Evolutionary conservation across 148 eudicot species (phyloP).

Genomic region (Persicaria maculosa): DNA sequence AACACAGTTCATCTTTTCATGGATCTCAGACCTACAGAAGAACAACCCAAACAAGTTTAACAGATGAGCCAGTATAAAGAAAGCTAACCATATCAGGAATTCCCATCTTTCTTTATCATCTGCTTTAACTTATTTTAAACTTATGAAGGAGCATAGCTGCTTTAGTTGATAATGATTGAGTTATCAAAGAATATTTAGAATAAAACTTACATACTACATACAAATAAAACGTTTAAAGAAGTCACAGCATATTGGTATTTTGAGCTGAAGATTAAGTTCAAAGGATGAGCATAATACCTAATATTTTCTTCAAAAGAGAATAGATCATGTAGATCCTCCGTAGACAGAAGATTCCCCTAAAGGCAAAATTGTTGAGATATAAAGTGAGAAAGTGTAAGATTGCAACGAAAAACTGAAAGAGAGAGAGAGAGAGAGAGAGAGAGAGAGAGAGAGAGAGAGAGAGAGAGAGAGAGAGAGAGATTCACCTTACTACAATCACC

Average conservation of each 20-base stretch:
- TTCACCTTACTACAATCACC: conserved; percentile 40
- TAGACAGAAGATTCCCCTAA: conserved; percentile 82
- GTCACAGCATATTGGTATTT: too few species aligned
- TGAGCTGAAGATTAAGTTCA: neutral
- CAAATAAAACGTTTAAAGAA: too few species aligned
- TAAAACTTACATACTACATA: too few species aligned
- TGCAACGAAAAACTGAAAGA: conserved; percentile 8
- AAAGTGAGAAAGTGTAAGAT: conserved; percentile 3
- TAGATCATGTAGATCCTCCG: conserved; percentile 88
- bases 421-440: conserved; percentile 15
- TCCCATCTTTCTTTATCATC: neutral
- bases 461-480: conserved; percentile 15
- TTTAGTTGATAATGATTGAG: neutral
- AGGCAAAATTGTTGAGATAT: conserved; percentile 9
- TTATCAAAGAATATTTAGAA: neutral
- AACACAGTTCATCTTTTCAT: conserved; percentile 81
- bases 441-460: conserved; percentile 25
- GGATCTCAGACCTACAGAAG: conserved; percentile 76
- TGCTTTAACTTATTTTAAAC: neutral
- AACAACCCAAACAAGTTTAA: neutral
- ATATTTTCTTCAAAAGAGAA: conserved; percentile 63
- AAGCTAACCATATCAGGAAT: neutral
- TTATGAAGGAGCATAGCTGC: neutral
- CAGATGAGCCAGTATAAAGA: neutral
- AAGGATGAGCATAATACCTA: conserved; percentile 35